phyloP scores from a whole-genome alignment of 192 early-diverging fungal genomes.

The Spizellomyces sp. region DNA sequence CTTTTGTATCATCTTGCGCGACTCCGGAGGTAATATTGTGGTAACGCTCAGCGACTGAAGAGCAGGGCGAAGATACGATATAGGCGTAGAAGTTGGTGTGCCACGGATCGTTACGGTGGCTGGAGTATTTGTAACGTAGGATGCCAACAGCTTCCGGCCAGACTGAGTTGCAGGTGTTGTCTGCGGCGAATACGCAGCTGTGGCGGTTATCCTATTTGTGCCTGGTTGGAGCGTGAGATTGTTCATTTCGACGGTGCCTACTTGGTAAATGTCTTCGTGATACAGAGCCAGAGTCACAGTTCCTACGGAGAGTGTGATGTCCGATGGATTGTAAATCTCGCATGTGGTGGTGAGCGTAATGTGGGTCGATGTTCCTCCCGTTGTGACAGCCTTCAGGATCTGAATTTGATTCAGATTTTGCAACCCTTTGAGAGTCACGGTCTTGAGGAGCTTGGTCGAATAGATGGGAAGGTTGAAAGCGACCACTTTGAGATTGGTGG shows the following conservation, averaged over 20 bases:
- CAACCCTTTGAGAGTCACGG: constrained; percentile 12
- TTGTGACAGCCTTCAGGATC: constrained; percentile 11
- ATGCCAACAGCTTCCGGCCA: constrained; percentile 18
- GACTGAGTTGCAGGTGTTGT: constrained; percentile 5
- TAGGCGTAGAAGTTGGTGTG: constrained; percentile 13
- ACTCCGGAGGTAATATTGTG: constrained; percentile 18
- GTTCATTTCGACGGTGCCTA: constrained; percentile 22
- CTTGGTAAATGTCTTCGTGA: constrained; percentile 19
- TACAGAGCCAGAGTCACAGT: constrained; percentile 15
- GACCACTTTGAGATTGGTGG: constrained; percentile 8
- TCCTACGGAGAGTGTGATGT: constrained; percentile 20
- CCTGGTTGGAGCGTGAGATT: constrained; percentile 20
- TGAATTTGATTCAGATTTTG: constrained; percentile 15
- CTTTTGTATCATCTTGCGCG: constrained; percentile 23
- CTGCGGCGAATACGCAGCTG: constrained; percentile 14
- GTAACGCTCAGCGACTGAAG: constrained; percentile 13
- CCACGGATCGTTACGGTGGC: constrained; percentile 13
- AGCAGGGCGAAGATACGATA: constrained; percentile 22
- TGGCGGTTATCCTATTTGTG: constrained; percentile 2
- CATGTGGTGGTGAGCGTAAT: constrained; percentile 17
- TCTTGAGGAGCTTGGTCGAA: constrained; percentile 14
- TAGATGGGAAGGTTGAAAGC: constrained; percentile 12
- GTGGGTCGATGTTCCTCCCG: constrained; percentile 10
- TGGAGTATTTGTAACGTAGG: constrained; percentile 11
- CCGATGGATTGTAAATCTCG: constrained; percentile 24